A percentile compares a stretch with the other conserved stretches of the same genome.
These are phyloP conservation scores for Niveomyces coronatus DNA, from an alignment of 2,329 filamentous ascomycete genomes.

Conservation along the genomic window DNA sequence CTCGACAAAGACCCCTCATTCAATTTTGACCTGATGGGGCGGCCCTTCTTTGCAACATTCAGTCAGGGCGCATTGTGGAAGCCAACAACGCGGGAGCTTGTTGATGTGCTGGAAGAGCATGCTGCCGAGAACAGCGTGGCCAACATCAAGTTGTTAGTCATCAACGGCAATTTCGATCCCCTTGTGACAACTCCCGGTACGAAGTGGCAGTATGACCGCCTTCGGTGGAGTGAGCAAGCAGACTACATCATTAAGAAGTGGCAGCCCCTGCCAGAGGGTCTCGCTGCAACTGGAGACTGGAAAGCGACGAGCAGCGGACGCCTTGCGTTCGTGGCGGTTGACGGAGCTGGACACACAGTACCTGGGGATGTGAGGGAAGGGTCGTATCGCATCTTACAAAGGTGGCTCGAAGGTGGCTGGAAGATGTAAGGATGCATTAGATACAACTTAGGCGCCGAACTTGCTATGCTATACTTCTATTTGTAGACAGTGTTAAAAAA, in stretches of 20 bases:
- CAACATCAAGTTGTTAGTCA: background rate
- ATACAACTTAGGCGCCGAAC: no score
- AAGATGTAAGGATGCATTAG: slow-evolving; percentile 4
- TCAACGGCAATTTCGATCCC: slow-evolving; percentile 1
- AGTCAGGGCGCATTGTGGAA: background rate
- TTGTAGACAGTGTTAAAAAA: no score
- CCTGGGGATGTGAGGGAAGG: background rate
- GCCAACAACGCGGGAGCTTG: slow-evolving; percentile 1
- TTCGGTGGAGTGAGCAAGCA: background rate
- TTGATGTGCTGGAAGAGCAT: background rate
- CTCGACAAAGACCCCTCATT: background rate
- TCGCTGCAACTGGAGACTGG: background rate
- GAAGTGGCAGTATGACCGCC: background rate
- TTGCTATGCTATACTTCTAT: no score
- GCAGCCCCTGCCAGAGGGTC: background rate
- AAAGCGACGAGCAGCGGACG: background rate
- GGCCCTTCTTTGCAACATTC: background rate
- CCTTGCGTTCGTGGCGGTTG: background rate
- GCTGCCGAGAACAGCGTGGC: background rate
- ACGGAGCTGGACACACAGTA: background rate
- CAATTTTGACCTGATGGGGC: background rate
- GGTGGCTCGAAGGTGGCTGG: background rate
- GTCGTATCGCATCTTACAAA: background rate
- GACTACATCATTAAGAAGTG: background rate
- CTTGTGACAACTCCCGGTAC: background rate